A percentile compares a stretch with the other conserved stretches of the same genome.
Conservation (phyloP, 352 stramenopile genomes). For the Phytophthora litchii region DNA sequence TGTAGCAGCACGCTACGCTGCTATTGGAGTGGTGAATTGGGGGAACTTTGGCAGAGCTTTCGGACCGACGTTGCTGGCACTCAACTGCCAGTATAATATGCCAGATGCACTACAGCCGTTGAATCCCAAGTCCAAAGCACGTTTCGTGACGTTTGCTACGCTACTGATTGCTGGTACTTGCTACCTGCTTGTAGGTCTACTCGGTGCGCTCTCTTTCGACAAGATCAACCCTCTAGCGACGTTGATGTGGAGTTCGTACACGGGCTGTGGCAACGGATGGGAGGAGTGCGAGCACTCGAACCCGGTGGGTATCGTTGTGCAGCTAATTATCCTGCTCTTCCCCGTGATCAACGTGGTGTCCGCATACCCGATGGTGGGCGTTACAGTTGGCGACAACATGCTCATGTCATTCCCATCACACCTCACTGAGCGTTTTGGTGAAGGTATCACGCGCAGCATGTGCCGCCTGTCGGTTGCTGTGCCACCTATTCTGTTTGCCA, state of each 20-base stretch:
- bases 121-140: conserved; percentile 67
- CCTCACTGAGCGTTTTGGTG: conserved; percentile 58
- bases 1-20: conserved; percentile 45
- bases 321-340: conserved; percentile 85
- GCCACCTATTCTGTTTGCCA: conserved; percentile 73
- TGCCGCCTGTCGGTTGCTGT: conserved; percentile 69
- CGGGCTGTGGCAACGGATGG: conserved; percentile 84
- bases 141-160: conserved; percentile 66
- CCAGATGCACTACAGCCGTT: conserved; percentile 80
- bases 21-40: conserved; percentile 74
- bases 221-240: conserved; percentile 79
- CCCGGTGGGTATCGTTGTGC: conserved; percentile 58
- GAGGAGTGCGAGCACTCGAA: conserved; percentile 51
- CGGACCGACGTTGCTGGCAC: conserved; percentile 77
- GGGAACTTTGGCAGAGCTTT: conserved; percentile 84
- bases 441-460: conserved; percentile 51
- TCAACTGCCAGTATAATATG: conserved; percentile 92
- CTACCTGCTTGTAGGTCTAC: conserved; percentile 76
- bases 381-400: conserved; percentile 88
- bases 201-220: conserved; percentile 79
- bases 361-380: conserved; percentile 84
- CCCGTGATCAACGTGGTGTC: conserved; percentile 86
- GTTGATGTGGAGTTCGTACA: conserved; percentile 83
- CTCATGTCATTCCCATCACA: conserved; percentile 77
- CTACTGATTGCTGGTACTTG: conserved; percentile 71